A percentile compares a stretch with the other conserved stretches of the same genome.
phyloP scores from a whole-genome alignment of 768 basidiomycete genomes.

The Suillus subaureus region DNA sequence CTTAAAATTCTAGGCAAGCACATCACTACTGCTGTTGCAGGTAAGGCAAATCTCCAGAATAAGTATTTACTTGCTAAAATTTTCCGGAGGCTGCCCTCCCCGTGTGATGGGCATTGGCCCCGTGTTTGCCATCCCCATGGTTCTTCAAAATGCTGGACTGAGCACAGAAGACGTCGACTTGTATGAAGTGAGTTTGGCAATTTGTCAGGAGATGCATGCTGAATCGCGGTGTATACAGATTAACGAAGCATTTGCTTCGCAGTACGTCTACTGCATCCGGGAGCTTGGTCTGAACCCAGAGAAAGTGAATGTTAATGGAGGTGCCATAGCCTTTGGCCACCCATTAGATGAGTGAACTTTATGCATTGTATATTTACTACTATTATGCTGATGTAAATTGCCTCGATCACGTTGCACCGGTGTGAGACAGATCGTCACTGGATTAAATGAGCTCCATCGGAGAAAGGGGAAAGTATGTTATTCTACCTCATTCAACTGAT shows the following conservation, averaged over 20 bases:
- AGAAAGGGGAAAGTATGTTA: conserved; percentile 63
- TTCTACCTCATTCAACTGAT: conserved; percentile 7
- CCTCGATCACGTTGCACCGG: conserved; percentile 72
- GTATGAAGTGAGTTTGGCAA: conserved; percentile 57
- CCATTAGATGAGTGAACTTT: conserved; percentile 66
- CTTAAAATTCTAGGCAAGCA: conserved; percentile 77
- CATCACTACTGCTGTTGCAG: conserved; percentile 70
- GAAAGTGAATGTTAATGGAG: conserved; percentile 88
- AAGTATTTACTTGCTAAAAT: neutral
- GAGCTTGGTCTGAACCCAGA: conserved; percentile 60
- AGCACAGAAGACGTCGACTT: conserved; percentile 72
- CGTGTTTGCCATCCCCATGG: conserved; percentile 78
- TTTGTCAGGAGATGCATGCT: neutral
- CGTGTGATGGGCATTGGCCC: conserved; percentile 92
- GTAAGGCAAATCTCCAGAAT: conserved; percentile 34
- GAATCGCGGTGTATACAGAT: conserved; percentile 49
- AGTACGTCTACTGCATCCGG: conserved; percentile 74
- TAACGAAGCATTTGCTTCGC: conserved; percentile 91
- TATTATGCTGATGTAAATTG: conserved; percentile 16
- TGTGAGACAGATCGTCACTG: conserved; percentile 81
- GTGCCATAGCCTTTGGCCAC: conserved; percentile 86
- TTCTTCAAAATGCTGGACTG: conserved; percentile 67
- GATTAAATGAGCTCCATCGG: conserved; percentile 71
- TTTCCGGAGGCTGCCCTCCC: conserved; percentile 60
- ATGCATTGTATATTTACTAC: neutral